Base-by-base conservation (phyloP, 495 filamentous ascomycete genomes). In the Lasiosphaeria ovina region DNA sequence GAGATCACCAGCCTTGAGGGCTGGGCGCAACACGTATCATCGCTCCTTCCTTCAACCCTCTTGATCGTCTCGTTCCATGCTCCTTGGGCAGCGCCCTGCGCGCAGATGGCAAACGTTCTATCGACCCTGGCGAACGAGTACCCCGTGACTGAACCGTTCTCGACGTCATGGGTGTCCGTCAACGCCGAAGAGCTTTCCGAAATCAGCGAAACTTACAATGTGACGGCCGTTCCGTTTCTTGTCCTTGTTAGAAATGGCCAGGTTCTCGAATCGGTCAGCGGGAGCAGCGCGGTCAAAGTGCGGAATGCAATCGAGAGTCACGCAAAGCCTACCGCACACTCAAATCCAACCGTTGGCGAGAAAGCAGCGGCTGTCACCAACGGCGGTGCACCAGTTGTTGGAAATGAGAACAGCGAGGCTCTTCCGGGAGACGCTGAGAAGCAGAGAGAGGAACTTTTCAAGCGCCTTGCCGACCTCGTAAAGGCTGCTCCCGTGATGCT, bases 401-500 rank as follows among this genome's bases (percentile, higher is more conserved):
- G 54, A 6, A 58, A 65, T 40, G 57, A 49, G 6, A 55, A 56
- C 17, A 50, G 40, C 31, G 64, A 67, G 10, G 58, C 48, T 55
- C 58, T 67, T 8, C 65, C 69, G 35, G 63, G 76, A 14, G 67
- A 83, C 74, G 66, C 79, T 8, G 84, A 83, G 62, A 80, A 87
- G 69, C 76, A 79, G 42, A 89, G 91, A 78, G 89, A 94, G 72
- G 89, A 91, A 52, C 79, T 98, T 40, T 83, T 88, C 62, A 84
- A 85, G 61, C 81, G 94, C 42, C 81, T 99, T 10, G 78, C 71
- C 7, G 85, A 92, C 55, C 79, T 98, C 40, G 92, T 97, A 53
- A 94, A 89, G 75, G 94, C 95, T 4, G 94, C 95, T 35, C 91
- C 92, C 3, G 93, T 98, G 17, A 97, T 98, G 94, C 81, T 98